Conservation (phyloP, 2,329 filamentous ascomycete species). For the Cadophora gregata region DNA sequence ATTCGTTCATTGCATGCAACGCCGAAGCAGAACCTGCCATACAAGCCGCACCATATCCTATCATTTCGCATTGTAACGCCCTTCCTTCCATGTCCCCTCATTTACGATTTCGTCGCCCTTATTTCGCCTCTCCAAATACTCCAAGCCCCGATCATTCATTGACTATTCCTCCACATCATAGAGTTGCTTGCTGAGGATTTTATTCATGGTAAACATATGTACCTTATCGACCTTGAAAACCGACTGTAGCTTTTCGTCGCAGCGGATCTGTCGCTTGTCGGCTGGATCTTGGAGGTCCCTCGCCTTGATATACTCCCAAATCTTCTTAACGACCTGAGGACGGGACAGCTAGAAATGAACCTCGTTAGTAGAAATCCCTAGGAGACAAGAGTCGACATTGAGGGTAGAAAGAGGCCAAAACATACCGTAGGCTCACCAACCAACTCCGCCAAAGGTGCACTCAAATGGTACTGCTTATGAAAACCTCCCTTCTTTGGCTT, state of each 20-base stretch:
- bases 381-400: background rate
- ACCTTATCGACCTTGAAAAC: slow-evolving; percentile 92
- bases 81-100: background rate
- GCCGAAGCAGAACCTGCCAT: background rate
- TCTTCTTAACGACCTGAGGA: slow-evolving; percentile 92
- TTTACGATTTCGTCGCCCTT: background rate
- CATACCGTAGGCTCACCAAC: slow-evolving; percentile 72
- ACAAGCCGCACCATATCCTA: slow-evolving; percentile 3
- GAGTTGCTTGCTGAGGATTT: slow-evolving; percentile 86
- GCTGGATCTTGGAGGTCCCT: slow-evolving; percentile 87
- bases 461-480: slow-evolving; percentile 83
- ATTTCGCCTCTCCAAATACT: background rate
- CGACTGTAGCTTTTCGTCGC: slow-evolving; percentile 88
- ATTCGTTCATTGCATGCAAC: background rate
- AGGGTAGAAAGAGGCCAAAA: slow-evolving; percentile 22
- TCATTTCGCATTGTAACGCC: slow-evolving; percentile 15
- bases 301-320: slow-evolving; percentile 94
- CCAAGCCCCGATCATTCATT: background rate
- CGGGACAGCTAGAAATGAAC: slow-evolving; percentile 76
- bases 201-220: slow-evolving; percentile 99
- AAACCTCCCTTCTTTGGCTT: slow-evolving; percentile 85
- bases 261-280: slow-evolving; percentile 91
- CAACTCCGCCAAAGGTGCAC: slow-evolving; percentile 70
- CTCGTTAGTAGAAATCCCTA: background rate
- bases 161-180: slow-evolving; percentile 77